Evolutionary conservation across 768 basidiomycete species (phyloP).

Genomic region (Amanita molliuscula): DNA sequence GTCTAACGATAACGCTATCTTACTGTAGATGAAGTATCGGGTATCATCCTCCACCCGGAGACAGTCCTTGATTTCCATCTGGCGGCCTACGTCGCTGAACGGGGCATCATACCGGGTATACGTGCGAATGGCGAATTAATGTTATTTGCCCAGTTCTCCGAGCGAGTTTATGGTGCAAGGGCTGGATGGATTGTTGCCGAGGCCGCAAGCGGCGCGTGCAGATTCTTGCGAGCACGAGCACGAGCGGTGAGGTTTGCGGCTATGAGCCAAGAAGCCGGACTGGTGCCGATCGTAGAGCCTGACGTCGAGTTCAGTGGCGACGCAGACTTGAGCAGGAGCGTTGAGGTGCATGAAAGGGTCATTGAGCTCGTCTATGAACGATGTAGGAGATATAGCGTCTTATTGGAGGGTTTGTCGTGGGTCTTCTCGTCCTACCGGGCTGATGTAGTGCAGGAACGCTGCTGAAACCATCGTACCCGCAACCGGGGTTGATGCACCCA

Average conservation of each 20-base stretch:
- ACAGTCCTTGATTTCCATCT: conserved; percentile 40
- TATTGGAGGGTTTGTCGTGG: conserved; percentile 33
- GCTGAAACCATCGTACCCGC: conserved; percentile 43
- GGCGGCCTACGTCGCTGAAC: conserved; percentile 28
- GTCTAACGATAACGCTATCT: background rate
- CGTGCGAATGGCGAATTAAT: conserved; percentile 40
- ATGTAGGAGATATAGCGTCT: conserved; percentile 33
- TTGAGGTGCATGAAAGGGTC: conserved; percentile 34
- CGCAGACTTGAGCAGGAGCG: conserved; percentile 32
- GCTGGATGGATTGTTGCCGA: conserved; percentile 32
- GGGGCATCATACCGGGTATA: conserved; percentile 38
- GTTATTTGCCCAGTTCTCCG: conserved; percentile 31
- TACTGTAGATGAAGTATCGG: conserved; percentile 34
- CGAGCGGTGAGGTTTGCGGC: conserved; percentile 32
- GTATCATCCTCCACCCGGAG: conserved; percentile 40
- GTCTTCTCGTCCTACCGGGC: background rate
- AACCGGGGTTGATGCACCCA: conserved; percentile 33
- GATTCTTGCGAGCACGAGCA: too few relatives aligned
- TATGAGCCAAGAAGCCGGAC: conserved; percentile 38
- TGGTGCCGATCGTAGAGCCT: conserved; percentile 44
- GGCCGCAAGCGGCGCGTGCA: conserved; percentile 30
- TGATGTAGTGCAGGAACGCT: conserved; percentile 25
- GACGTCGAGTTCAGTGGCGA: conserved; percentile 42
- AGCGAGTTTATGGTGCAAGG: conserved; percentile 40
- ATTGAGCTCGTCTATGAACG: conserved; percentile 35